A percentile compares a stretch with the other conserved stretches of the same genome.
These are phyloP conservation scores for Pseudogymnoascus sp. DNA, from an alignment of 2,329 filamentous ascomycete genomes.

Conservation along the genomic window DNA sequence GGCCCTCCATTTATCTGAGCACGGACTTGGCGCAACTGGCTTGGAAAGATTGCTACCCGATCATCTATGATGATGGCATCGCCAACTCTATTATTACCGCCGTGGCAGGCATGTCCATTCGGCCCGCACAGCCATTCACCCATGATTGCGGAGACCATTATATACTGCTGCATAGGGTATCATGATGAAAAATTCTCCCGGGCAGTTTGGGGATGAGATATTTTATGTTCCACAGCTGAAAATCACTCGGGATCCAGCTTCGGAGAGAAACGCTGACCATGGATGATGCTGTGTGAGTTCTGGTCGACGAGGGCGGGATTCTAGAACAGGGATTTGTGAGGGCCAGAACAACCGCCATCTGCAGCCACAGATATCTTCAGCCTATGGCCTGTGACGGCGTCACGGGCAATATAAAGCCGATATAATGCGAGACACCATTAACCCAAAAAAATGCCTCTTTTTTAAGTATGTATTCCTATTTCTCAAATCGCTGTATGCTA, in stretches of 20 bases:
- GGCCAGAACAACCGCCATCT: neutral
- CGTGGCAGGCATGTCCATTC: neutral
- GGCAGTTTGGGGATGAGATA: neutral
- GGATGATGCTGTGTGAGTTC: neutral
- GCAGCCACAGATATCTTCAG: neutral
- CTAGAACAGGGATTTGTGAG: constrained; percentile 5
- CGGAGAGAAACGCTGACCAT: neutral
- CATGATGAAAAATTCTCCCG: neutral
- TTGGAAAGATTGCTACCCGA: neutral
- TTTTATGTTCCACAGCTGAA: neutral
- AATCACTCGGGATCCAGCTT: neutral
- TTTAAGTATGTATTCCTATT: neutral
- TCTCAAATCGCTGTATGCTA: neutral
- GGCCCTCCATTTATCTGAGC: neutral
- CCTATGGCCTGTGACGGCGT: neutral
- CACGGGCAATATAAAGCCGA: neutral
- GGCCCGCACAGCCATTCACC: neutral
- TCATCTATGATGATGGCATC: neutral
- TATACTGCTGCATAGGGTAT: neutral
- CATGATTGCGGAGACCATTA: neutral
- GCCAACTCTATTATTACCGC: constrained; percentile 3
- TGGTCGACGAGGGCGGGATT: neutral
- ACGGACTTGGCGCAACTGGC: neutral
- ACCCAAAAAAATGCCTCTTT: neutral
- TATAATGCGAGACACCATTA: neutral